These are phyloP conservation scores for Cutaneotrichosporon sp. DNA, from an alignment of 1,284 basidiomycete genomes.

Conservation along the genomic window DNA sequence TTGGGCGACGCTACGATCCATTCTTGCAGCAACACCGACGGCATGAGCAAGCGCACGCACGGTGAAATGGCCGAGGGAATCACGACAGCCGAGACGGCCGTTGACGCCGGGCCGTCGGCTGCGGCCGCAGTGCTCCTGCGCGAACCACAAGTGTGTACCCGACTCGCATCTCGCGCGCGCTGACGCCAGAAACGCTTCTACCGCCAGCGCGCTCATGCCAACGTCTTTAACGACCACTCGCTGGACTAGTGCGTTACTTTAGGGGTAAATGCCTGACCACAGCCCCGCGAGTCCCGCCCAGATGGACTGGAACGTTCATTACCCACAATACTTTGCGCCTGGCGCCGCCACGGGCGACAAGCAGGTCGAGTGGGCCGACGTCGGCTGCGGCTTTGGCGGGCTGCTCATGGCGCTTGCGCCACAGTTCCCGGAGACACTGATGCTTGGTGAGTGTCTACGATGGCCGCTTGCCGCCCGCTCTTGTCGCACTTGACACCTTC, in stretches of 20 bases:
- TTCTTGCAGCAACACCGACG: neutral
- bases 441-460: conserved; percentile 92
- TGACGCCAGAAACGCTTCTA: conserved; percentile 81
- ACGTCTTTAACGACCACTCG: conserved; percentile 94
- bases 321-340: conserved; percentile 62
- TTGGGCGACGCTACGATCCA: neutral
- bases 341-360: conserved; percentile 26
- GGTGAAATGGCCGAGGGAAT: conserved; percentile 16
- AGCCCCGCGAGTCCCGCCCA: conserved; percentile 67
- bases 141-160: conserved; percentile 31
- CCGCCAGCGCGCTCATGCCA: conserved; percentile 94
- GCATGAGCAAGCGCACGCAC: conserved; percentile 35
- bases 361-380: conserved; percentile 86
- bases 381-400: conserved; percentile 97
- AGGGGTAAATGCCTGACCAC: conserved; percentile 1
- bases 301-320: conserved; percentile 83
- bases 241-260: conserved; percentile 62
- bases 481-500: too few relatives aligned
- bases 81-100: conserved; percentile 9
- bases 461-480: too few relatives aligned
- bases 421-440: conserved; percentile 82
- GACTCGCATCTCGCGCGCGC: neutral
- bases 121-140: conserved; percentile 16
- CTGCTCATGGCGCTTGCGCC: conserved; percentile 86
- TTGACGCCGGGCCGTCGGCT: conserved; percentile 9